Evolutionary conservation across 2,329 filamentous ascomycete species (phyloP).

Genomic region (Cladobotryum protrusum): DNA sequence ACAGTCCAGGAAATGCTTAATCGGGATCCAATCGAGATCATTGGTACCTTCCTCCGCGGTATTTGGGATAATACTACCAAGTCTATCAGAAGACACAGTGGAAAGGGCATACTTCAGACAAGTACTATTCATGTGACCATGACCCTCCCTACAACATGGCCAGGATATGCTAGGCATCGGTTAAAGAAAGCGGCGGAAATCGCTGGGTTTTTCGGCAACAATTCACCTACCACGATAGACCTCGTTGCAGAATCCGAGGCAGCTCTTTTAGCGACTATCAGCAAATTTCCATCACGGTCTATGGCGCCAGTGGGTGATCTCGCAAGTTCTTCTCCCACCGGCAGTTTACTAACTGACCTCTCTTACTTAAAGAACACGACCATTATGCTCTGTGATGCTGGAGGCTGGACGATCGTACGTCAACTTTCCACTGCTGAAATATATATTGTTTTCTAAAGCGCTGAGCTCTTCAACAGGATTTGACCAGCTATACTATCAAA

Average conservation of each 20-base stretch:
- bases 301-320: neutral
- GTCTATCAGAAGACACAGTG: conserved; percentile 20
- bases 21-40: conserved; percentile 20
- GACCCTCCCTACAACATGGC: conserved; percentile 40
- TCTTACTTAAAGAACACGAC: conserved; percentile 12
- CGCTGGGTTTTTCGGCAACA: conserved; percentile 29
- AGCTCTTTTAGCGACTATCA: conserved; percentile 15
- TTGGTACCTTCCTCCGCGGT: conserved; percentile 23
- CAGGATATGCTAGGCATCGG: conserved; percentile 24
- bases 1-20: neutral
- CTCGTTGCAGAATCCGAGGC: conserved; percentile 39
- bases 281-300: neutral
- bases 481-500: conserved; percentile 31
- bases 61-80: conserved; percentile 26
- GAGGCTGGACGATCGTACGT: conserved; percentile 26
- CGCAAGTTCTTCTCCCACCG: neutral
- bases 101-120: too few species aligned
- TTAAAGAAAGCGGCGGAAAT: conserved; percentile 28
- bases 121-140: conserved; percentile 29
- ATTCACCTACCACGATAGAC: conserved; percentile 12
- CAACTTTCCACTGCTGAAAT: neutral
- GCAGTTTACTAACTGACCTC: neutral
- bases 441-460: neutral
- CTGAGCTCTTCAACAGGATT: conserved; percentile 22
- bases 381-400: conserved; percentile 27